Percentiles rank a stretch among this genome's conserved stretches.
Conservation (phyloP, 768 basidiomycete genomes). For the Rhodotorula paludigena region DNA sequence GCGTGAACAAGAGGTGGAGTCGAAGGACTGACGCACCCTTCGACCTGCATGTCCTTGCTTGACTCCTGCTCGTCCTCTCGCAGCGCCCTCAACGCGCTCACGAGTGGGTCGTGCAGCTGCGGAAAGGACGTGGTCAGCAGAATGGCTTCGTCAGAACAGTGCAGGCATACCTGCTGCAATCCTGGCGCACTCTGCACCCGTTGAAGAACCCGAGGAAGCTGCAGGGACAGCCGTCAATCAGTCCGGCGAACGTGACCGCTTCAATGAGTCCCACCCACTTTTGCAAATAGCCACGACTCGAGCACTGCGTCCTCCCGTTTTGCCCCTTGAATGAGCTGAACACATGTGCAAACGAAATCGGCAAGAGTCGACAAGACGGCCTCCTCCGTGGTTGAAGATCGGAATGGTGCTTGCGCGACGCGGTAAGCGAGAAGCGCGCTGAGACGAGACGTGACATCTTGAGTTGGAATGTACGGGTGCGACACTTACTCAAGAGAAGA, state of each 20-base stretch:
- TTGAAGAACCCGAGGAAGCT: not conserved
- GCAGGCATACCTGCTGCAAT: not conserved
- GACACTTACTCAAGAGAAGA: not conserved
- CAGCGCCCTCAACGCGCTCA: not conserved
- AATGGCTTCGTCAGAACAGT: not conserved
- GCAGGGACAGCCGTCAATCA: too few relatives aligned
- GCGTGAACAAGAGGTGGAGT: too few relatives aligned
- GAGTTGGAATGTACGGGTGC: not conserved
- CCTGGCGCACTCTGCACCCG: not conserved
- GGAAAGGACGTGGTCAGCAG: too few relatives aligned
- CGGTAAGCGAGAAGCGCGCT: not conserved
- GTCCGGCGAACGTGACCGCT: too few relatives aligned
- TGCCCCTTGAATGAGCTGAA: not conserved
- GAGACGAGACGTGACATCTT: not conserved
- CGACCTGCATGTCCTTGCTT: not conserved
- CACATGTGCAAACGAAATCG: not conserved
- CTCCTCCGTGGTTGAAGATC: not conserved
- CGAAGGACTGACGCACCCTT: not conserved
- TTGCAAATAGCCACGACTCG: not conserved
- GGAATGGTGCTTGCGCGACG: not conserved
- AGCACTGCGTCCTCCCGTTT: not conserved
- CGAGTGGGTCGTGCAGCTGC: constrained; percentile 5
- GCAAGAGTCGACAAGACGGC: not conserved
- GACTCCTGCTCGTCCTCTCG: fast-evolving
- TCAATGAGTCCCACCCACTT: too few relatives aligned